Percentiles rank a stretch among this genome's conserved stretches.
phyloP scores from a whole-genome alignment of 768 basidiomycete species.

The Russula dissimulans region DNA sequence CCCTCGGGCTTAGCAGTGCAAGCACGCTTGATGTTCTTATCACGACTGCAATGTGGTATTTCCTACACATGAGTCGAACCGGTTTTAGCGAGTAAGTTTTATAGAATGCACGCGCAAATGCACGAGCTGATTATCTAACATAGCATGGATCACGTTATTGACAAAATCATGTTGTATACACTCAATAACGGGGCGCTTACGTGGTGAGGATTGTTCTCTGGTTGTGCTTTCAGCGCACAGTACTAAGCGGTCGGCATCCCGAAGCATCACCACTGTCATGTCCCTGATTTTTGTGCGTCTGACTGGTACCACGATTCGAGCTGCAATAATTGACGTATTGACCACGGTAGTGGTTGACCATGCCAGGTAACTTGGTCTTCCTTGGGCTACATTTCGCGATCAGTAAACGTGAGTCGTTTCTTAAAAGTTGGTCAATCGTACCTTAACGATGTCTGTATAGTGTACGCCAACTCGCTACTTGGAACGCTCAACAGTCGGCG shows the following conservation, averaged over 20 bases:
- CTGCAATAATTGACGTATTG: neutral
- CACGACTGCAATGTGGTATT: constrained; percentile 5
- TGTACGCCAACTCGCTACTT: constrained; percentile 10
- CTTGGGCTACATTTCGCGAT: constrained; percentile 15
- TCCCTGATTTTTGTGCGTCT: constrained; percentile 7
- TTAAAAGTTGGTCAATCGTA: neutral
- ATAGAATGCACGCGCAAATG: neutral
- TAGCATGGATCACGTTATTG: constrained; percentile 14
- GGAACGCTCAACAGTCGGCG: constrained; percentile 8
- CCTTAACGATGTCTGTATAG: neutral
- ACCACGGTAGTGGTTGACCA: constrained; percentile 1
- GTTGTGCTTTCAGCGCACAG: neutral
- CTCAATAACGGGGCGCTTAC: constrained; percentile 15
- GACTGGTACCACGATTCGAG: neutral
- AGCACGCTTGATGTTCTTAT: constrained; percentile 6
- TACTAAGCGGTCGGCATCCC: neutral
- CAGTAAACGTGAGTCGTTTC: constrained; percentile 9
- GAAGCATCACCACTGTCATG: neutral
- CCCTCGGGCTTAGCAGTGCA: constrained; percentile 10
- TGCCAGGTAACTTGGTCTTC: constrained; percentile 13
- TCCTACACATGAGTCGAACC: constrained; percentile 11
- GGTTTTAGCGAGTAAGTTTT: constrained; percentile 5
- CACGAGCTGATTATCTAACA: neutral
- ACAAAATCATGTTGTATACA: constrained; percentile 12
- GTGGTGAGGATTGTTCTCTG: neutral